Evolutionary conservation across 2,329 filamentous ascomycete genomes (phyloP).

Genomic region (Diaporthe vaccinii): DNA sequence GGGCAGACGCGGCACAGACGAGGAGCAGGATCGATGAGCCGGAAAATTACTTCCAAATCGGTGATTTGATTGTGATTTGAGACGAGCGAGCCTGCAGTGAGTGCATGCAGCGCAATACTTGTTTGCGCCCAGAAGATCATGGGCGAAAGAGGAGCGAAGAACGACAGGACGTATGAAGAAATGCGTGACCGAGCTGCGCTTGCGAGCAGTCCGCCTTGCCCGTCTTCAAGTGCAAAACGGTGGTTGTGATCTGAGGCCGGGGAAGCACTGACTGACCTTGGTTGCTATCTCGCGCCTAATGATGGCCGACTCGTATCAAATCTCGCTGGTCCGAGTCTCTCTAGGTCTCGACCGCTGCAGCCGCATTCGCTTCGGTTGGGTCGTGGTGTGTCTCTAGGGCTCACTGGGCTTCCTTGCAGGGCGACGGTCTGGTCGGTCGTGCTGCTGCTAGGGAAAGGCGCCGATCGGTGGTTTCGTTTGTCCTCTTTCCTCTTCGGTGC

Average conservation of each 20-base stretch:
- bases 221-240: neutral
- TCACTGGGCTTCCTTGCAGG: neutral
- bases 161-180: neutral
- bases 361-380: slow-evolving; percentile 28
- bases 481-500: slow-evolving; percentile 39
- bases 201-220: neutral
- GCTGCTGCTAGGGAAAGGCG: slow-evolving; percentile 22
- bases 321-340: slow-evolving; percentile 3
- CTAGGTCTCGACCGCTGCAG: slow-evolving; percentile 32
- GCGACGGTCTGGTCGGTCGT: slow-evolving; percentile 14
- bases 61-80: slow-evolving; percentile 14
- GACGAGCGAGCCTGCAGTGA: slow-evolving; percentile 15
- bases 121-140: neutral
- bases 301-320: slow-evolving; percentile 25
- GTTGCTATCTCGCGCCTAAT: slow-evolving; percentile 12
- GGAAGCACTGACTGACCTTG: slow-evolving; percentile 25
- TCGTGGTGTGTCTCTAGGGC: slow-evolving; percentile 1
- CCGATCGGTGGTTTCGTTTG: slow-evolving; percentile 28
- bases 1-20: slow-evolving; percentile 25
- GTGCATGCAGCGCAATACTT: neutral
- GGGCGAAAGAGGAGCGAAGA: neutral
- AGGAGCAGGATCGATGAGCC: slow-evolving; percentile 12
- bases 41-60: slow-evolving; percentile 26
- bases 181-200: neutral
- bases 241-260: neutral